These are phyloP conservation scores for Penicillium sp. DNA, from an alignment of 2,329 filamentous ascomycete species.

Conservation along the genomic window DNA sequence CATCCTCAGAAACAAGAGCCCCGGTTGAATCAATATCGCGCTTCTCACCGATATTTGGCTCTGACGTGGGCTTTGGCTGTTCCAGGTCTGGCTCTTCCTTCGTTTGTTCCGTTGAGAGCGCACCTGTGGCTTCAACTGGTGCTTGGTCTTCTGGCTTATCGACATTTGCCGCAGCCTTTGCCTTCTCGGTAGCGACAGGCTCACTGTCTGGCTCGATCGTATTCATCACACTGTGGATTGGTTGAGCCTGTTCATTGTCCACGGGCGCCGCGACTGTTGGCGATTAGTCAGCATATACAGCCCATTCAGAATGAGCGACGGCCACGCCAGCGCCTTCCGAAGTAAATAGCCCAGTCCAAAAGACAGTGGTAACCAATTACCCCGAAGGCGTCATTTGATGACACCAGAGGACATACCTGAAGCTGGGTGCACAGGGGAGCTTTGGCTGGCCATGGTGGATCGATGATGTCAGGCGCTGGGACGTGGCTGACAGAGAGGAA, in stretches of 20 bases:
- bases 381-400: neutral
- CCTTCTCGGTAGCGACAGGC: neutral
- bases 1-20: conserved; percentile 5
- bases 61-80: neutral
- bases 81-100: neutral
- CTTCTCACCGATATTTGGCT: conserved; percentile 17
- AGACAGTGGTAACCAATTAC: conserved; percentile 2
- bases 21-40: conserved; percentile 15
- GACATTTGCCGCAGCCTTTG: conserved; percentile 1
- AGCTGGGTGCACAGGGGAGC: conserved; percentile 8
- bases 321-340: neutral
- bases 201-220: conserved; percentile 15
- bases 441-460: conserved; percentile 28
- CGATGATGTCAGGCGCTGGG: conserved; percentile 20
- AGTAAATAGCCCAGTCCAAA: neutral
- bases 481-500: conserved; percentile 4
- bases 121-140: conserved; percentile 2
- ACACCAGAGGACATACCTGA: conserved; percentile 23
- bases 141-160: conserved; percentile 8
- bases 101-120: neutral
- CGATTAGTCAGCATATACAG: conserved; percentile 22
- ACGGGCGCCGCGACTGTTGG: conserved; percentile 8
- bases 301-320: neutral
- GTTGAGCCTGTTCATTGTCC: conserved; percentile 12
- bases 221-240: conserved; percentile 13